Percentiles rank a stretch among this genome's conserved stretches.
Conservation (phyloP, 2,329 filamentous ascomycete species). For the Coniochaeta prunicola region DNA sequence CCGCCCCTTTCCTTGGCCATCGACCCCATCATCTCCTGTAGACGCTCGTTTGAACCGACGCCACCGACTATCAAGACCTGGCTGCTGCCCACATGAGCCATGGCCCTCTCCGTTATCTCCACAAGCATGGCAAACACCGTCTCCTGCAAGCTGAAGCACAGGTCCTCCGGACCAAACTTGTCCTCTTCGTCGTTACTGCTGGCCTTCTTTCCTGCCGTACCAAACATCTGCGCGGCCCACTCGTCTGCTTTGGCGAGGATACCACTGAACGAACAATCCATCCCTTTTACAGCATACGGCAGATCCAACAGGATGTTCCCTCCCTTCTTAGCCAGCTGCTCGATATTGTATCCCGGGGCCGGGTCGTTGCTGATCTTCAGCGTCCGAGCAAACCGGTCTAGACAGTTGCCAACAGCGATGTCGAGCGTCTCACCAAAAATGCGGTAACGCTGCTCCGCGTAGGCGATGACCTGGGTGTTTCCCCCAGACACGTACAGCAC, state of each 20-base stretch:
- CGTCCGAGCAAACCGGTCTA: slow-evolving; percentile 91
- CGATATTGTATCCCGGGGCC: slow-evolving; percentile 95
- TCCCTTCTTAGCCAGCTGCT: slow-evolving; percentile 76
- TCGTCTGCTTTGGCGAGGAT: slow-evolving; percentile 80
- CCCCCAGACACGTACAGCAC: slow-evolving; percentile 94
- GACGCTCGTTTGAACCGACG: slow-evolving; percentile 86
- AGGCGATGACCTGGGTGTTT: slow-evolving; percentile 97
- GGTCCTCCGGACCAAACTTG: slow-evolving; percentile 67
- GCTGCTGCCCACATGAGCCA: slow-evolving; percentile 88
- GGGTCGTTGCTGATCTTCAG: slow-evolving; percentile 91
- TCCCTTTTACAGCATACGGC: slow-evolving; percentile 94
- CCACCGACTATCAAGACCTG: slow-evolving; percentile 95
- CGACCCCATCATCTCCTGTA: slow-evolving; percentile 97
- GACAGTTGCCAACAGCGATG: slow-evolving; percentile 94
- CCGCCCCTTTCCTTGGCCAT: slow-evolving; percentile 89
- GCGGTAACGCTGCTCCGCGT: slow-evolving; percentile 86
- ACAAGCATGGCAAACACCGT: slow-evolving; percentile 96
- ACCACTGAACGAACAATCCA: slow-evolving; percentile 95
- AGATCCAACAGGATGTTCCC: slow-evolving; percentile 70
- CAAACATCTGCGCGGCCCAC: slow-evolving; percentile 61
- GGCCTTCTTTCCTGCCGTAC: slow-evolving; percentile 26
- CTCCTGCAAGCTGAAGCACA: slow-evolving; percentile 94
- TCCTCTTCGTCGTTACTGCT: slow-evolving; percentile 38
- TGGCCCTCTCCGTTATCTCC: slow-evolving; percentile 95
- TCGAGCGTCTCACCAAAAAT: slow-evolving; percentile 98